A percentile compares a stretch with the other conserved stretches of the same genome.
phyloP scores from a whole-genome alignment of 805 yeast genomes.

The Cyberlindnera amylophila region DNA sequence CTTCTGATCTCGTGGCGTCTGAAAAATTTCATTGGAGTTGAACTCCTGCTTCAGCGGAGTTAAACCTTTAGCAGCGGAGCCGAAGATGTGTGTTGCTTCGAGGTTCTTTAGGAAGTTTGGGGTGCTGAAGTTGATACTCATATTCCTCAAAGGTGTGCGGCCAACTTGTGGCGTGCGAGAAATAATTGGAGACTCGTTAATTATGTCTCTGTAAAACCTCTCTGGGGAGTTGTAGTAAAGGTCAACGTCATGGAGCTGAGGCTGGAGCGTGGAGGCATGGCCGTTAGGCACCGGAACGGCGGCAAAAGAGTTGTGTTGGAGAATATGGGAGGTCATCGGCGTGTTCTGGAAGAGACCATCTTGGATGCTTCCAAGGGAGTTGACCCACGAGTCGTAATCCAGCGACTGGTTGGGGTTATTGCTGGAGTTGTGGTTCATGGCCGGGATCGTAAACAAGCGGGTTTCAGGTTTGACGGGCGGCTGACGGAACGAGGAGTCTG shows the following conservation, averaged over 20 bases:
- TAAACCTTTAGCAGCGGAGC: conserved; percentile 11
- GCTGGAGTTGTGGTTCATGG: background rate
- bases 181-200: conserved; percentile 26
- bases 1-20: conserved; percentile 19
- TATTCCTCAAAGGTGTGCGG: conserved; percentile 25
- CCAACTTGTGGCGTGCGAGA: conserved; percentile 24
- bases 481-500: background rate
- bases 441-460: background rate
- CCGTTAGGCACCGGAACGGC: background rate
- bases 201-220: conserved; percentile 26
- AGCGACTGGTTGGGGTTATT: conserved; percentile 17
- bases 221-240: conserved; percentile 26
- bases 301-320: conserved; percentile 14
- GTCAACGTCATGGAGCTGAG: conserved; percentile 11
- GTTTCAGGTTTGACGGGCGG: background rate
- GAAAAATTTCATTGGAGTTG: conserved; percentile 19
- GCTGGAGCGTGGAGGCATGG: conserved; percentile 4
- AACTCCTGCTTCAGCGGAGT: conserved; percentile 27
- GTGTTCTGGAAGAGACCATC: conserved; percentile 27
- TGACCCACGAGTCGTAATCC: conserved; percentile 29
- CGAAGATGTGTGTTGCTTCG: conserved; percentile 12
- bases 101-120: conserved; percentile 26
- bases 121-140: conserved; percentile 24
- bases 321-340: conserved; percentile 23
- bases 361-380: conserved; percentile 23